Base-by-base conservation (phyloP, 169 alveolate genomes). In the Babesia ovata region DNA sequence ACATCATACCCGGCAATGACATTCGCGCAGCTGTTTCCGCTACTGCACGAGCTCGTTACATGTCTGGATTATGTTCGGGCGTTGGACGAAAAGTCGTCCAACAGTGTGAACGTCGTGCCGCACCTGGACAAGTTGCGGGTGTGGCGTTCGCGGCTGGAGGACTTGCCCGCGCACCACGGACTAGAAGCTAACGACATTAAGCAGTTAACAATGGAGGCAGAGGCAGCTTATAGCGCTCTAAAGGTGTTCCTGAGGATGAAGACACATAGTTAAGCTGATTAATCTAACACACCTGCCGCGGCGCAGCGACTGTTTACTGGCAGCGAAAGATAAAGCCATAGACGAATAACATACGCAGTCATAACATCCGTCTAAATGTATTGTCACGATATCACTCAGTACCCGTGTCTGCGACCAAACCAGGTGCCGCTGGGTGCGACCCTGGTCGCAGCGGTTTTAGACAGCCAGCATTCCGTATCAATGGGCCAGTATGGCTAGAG, bases 121-220 rank as follows among this genome's bases (percentile, higher is more conserved):
- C 39, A 36, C 19, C 6, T 79, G 29, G 77, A 72, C 48, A 79
- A 59, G 22, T 39, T 79, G 42, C 33, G 52, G 22, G 49, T 21
- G 33, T 79, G 87, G 87, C 44, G 61, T 29, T 10, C 46, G n/a
- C 42, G 24, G n/a, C 57, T 79, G 46, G 56, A 72, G 16, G 17
- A 11, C 24, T 71, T 69, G 84, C 70, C 63, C 6, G 87, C 87
- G 14, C 70, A 74, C 61, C 83, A 82, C 7, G 63, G 53, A 22
- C 74, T 82, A 6, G 45, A 28, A 0, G 69, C 22, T 1, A 48
- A 29, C 26, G 86, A 73, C 0, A 4, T 26, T 0, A 59, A 75
- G 2, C 89, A 82, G 61, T 63, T 82, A 45, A 60, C 63, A 24
- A 63, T 73, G 79, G 90, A 83, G 22, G 67, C 75, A 2, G 90